A percentile compares a stretch with the other conserved stretches of the same genome.
Evolutionary conservation across 148 eudicot species (phyloP).

Genomic region (Rhododendron kiyosumense): DNA sequence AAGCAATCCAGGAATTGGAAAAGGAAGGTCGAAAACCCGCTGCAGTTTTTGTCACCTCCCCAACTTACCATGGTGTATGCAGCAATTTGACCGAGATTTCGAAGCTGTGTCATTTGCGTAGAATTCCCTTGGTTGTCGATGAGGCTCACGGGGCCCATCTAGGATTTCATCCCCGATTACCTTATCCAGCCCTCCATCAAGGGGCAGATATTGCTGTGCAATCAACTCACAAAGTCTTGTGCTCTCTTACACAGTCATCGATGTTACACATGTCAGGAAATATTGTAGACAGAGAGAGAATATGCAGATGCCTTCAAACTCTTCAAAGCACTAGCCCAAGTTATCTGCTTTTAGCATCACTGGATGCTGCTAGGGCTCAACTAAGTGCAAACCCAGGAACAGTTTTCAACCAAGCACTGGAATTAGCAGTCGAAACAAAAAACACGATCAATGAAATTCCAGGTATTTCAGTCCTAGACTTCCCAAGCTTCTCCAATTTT

Average conservation of each 20-base stretch:
- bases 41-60: conserved; percentile 64
- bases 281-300: conserved; percentile 46
- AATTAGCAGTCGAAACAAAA: conserved; percentile 43
- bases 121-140: conserved; percentile 61
- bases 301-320: conserved; percentile 63
- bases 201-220: conserved; percentile 71
- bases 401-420: conserved; percentile 38
- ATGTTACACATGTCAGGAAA: conserved; percentile 63
- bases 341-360: conserved; percentile 61
- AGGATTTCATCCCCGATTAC: conserved; percentile 61
- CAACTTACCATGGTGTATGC: conserved; percentile 76
- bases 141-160: conserved; percentile 93
- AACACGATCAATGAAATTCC: conserved; percentile 33
- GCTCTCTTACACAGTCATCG: conserved; percentile 75
- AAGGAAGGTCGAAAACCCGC: conserved; percentile 53
- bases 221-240: conserved; percentile 79
- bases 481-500: conserved; percentile 18
- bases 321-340: conserved; percentile 81
- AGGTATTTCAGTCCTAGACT: conserved; percentile 44
- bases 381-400: conserved; percentile 31
- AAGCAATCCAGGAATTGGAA: conserved; percentile 52
- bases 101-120: conserved; percentile 34
- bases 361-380: conserved; percentile 71
- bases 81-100: conserved; percentile 53
- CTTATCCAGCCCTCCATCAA: conserved; percentile 59